Conservation (phyloP, 73 alveolate genomes). For the Paramecium pentaurelia region DNA sequence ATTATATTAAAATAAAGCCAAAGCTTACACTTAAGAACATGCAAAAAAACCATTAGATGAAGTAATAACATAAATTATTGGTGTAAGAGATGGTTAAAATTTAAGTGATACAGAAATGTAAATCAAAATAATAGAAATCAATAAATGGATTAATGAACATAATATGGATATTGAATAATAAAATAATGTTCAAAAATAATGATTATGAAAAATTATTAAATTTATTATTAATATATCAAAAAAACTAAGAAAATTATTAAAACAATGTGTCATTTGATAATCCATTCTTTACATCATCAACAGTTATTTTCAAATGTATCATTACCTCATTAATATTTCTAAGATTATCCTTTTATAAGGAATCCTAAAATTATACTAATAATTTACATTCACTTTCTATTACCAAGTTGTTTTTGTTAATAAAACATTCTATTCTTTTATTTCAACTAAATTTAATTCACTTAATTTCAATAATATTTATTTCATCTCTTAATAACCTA, state of each 20-base stretch:
- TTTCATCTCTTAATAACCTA: background rate
- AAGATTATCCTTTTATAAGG: constrained; percentile 73
- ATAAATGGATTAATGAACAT: background rate
- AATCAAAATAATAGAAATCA: background rate
- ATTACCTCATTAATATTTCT: constrained; percentile 82
- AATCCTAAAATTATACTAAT: background rate
- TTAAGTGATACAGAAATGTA: background rate
- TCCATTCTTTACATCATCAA: constrained; percentile 67
- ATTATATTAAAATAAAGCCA: constrained; percentile 11
- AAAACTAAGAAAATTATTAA: constrained; percentile 7
- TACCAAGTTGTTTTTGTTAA: constrained; percentile 15
- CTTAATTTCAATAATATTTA: background rate
- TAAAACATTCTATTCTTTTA: background rate
- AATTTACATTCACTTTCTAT: background rate
- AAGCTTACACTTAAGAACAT: background rate
- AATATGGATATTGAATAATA: background rate
- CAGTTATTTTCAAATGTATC: constrained; percentile 81
- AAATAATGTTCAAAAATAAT: background rate
- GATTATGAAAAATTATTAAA: background rate
- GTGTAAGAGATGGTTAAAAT: background rate
- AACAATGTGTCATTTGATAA: constrained; percentile 70
- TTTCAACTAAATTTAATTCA: background rate
- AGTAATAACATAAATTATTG: background rate
- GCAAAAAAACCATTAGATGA: constrained; percentile 1
- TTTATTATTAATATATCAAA: background rate